These are phyloP conservation scores for Lunularia cruciata DNA, from an alignment of 225 moss, liverwort and hornwort species.

Conservation along the genomic window DNA sequence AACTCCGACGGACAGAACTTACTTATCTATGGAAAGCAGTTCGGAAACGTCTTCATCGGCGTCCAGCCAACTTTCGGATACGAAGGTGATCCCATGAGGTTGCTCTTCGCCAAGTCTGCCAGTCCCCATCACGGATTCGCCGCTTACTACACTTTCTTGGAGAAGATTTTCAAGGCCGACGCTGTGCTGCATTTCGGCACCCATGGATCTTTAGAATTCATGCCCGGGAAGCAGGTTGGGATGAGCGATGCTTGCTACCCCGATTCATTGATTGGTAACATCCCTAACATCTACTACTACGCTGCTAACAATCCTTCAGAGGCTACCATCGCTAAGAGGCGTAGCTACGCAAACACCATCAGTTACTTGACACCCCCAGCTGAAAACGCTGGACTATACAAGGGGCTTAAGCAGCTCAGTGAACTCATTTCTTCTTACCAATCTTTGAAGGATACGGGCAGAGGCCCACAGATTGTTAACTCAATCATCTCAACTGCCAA, in stretches of 20 bases:
- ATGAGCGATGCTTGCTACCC: conserved; percentile 97
- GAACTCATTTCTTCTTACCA: conserved; percentile 96
- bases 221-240: conserved; percentile 99
- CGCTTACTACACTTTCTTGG: conserved; percentile 91
- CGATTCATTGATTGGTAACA: conserved; percentile 86
- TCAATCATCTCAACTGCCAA: conserved; percentile 93
- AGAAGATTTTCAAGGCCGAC: conserved; percentile 84
- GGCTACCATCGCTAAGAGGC: conserved; percentile 93
- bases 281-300: conserved; percentile 99
- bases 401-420: conserved; percentile 95
- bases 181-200: conserved; percentile 98
- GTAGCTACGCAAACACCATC: conserved; percentile 97
- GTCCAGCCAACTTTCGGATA: conserved; percentile 98
- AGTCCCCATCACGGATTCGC: conserved; percentile 99
- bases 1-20: conserved; percentile 97
- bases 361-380: conserved; percentile 99
- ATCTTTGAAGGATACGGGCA: conserved; percentile 83
- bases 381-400: conserved; percentile 94
- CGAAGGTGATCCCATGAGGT: conserved; percentile 98
- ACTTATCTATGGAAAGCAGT: conserved; percentile 86
- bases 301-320: conserved; percentile 98
- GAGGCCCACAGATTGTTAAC: conserved; percentile 92
- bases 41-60: conserved; percentile 92
- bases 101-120: conserved; percentile 93
- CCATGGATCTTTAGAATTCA: conserved; percentile 93